Base-by-base conservation (phyloP, 768 basidiomycete genomes). In the Pisolithus sp. region DNA sequence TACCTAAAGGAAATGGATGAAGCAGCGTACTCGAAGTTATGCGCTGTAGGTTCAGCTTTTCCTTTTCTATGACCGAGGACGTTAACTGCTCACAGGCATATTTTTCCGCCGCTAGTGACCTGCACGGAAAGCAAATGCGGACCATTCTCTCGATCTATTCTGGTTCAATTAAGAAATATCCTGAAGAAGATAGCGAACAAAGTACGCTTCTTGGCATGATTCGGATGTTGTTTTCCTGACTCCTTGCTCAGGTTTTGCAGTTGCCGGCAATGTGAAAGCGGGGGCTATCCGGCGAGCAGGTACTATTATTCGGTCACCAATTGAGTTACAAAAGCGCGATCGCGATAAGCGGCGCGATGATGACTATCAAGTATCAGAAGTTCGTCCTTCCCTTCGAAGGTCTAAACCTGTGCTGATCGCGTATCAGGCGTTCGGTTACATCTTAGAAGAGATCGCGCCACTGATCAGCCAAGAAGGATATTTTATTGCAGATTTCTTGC, bases 1-100 rank as follows among this genome's bases (percentile, higher is more conserved):
- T 98, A 95, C 63, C 70, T 97, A 51, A 94, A 92, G 65, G 95
- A 98, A 73, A 95, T 97, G 89, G 93, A 96, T 54, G 91, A 96
- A 65, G 71, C 69, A 50, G 69, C 88, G 21, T 98, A 97, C 65
- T 86, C 84, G 40, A 91, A 89, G 62, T 71, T 97, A 28, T 97
- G 93, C 62, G 91, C 86, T 37, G 95, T 95, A 62, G 51, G 87
- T 76, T 9, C 15, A 17, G 37, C 43, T 15, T n/a, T 21, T 8
- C 13, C 20, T 28, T 48, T 36, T 18, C 46, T 8, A 38, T 46
- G 34, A 2, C 39, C 34, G 18, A 18, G 41, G 58, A 36, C 57
- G 40, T 10, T 18, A 52, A 42, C 2, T 49, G 48, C 38, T n/a
- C 28, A 3, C 62, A 98, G 95, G 83, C 86, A 5, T 98, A 98